These are phyloP conservation scores for Solanum tarijense DNA, from an alignment of 257 asterid species.

Conservation along the genomic window DNA sequence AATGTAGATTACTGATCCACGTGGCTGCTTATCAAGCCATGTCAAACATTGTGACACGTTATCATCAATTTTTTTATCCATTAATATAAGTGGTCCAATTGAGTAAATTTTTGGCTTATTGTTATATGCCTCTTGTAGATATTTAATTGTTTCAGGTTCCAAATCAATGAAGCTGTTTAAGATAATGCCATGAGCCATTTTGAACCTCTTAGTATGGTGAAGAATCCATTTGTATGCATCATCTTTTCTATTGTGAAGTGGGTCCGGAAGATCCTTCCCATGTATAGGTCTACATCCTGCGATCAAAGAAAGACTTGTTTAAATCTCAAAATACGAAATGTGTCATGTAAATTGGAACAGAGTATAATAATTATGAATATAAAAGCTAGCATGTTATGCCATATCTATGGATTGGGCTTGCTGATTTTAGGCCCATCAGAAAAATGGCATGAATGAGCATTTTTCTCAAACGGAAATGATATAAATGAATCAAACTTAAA, in stretches of 20 bases:
- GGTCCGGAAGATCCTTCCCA: conserved; percentile 12
- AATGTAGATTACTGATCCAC: conserved; percentile 6
- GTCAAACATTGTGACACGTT: neutral
- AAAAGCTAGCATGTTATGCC: too few relatives aligned
- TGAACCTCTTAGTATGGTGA: neutral
- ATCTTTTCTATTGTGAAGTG: conserved; percentile 10
- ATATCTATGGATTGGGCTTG: too few relatives aligned
- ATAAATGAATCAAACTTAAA: too few relatives aligned
- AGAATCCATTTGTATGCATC: conserved; percentile 9
- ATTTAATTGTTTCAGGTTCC: conserved; percentile 4
- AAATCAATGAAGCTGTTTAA: conserved; percentile 15
- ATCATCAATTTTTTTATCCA: neutral
- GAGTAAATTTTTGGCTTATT: conserved; percentile 5
- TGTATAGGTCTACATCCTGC: conserved; percentile 2
- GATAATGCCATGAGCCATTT: conserved; percentile 13
- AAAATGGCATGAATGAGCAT: too few relatives aligned
- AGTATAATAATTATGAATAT: too few relatives aligned
- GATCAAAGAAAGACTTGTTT: too few relatives aligned
- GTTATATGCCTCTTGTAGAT: neutral
- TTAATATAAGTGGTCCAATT: conserved; percentile 9
- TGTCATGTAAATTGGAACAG: too few relatives aligned
- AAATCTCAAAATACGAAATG: too few relatives aligned
- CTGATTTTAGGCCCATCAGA: too few relatives aligned
- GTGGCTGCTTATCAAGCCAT: conserved; percentile 20
- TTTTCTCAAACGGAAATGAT: too few relatives aligned